These are phyloP conservation scores for Noccaea bulbosa DNA, from an alignment of 345 rosid genomes.

Conservation along the genomic window DNA sequence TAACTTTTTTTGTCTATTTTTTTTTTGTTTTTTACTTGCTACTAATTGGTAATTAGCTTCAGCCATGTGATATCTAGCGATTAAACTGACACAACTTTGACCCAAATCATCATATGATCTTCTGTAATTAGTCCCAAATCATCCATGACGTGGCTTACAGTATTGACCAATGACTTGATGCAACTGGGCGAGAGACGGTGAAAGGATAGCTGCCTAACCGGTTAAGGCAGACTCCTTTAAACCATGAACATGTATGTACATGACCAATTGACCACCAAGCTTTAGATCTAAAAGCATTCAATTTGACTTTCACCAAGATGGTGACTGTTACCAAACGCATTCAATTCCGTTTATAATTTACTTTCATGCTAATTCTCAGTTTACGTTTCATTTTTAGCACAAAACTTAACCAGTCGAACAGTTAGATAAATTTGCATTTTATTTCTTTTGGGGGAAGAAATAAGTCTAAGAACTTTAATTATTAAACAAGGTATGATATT, in stretches of 20 bases:
- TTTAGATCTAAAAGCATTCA: constrained; percentile 29
- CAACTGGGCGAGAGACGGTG: neutral
- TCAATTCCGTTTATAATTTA: neutral
- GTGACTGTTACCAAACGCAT: constrained; percentile 22
- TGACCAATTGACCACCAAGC: neutral
- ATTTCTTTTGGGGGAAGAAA: neutral
- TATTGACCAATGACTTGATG: neutral
- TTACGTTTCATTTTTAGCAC: constrained; percentile 21
- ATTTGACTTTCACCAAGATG: constrained; percentile 22
- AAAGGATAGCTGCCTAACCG: constrained; percentile 11
- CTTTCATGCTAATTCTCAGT: constrained; percentile 9
- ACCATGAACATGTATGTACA: neutral
- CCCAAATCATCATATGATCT: too few relatives aligned
- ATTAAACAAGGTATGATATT: constrained; percentile 17
- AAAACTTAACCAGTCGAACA: constrained; percentile 6
- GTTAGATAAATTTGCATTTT: neutral
- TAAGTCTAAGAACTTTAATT: constrained; percentile 27
- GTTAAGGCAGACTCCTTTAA: constrained; percentile 8
- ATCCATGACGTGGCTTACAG: neutral
- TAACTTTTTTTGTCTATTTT: too few relatives aligned
- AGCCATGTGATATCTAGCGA: constrained; percentile 23
- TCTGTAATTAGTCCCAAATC: neutral
- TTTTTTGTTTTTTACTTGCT: too few relatives aligned
- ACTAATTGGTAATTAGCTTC: neutral
- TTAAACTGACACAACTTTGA: constrained; percentile 7